These are phyloP conservation scores for Fusarium multiceps DNA, from an alignment of 2,329 filamentous ascomycete species.

Conservation along the genomic window DNA sequence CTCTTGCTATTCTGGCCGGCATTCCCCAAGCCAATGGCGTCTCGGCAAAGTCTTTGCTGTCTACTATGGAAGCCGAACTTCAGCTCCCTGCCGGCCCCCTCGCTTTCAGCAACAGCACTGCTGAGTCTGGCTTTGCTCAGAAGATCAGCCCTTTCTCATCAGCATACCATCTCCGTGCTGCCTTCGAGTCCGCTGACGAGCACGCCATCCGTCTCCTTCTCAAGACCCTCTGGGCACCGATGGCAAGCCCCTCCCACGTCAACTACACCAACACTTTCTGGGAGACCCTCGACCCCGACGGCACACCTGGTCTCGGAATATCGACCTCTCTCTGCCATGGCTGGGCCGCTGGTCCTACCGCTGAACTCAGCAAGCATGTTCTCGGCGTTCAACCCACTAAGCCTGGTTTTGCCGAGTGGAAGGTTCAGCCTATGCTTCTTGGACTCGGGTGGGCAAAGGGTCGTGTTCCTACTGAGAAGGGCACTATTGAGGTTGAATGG, in stretches of 20 bases:
- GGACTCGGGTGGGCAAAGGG: conserved; percentile 1
- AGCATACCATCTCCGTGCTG: background rate
- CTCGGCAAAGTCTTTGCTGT: fast-evolving
- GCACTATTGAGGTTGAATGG: background rate
- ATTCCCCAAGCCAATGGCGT: background rate
- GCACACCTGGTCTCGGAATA: background rate
- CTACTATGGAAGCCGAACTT: background rate
- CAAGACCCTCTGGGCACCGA: background rate
- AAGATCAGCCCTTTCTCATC: conserved; percentile 14
- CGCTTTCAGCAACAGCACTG: background rate
- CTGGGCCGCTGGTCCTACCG: conserved; percentile 6
- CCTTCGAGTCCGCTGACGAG: background rate
- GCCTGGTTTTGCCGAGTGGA: background rate
- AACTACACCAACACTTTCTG: conserved; percentile 14
- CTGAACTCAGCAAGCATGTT: background rate
- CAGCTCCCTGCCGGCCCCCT: background rate
- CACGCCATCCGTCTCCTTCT: fast-evolving
- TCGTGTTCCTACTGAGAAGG: background rate
- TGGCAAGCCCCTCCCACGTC: fast-evolving
- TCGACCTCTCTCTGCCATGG: background rate
- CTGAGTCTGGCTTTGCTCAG: background rate
- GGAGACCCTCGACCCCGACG: background rate
- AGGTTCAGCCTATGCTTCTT: background rate
- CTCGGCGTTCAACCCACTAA: background rate
- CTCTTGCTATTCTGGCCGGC: background rate